phyloP scores from a whole-genome alignment of 108 stramenopile genomes.

The Discostella stelligeroides region DNA sequence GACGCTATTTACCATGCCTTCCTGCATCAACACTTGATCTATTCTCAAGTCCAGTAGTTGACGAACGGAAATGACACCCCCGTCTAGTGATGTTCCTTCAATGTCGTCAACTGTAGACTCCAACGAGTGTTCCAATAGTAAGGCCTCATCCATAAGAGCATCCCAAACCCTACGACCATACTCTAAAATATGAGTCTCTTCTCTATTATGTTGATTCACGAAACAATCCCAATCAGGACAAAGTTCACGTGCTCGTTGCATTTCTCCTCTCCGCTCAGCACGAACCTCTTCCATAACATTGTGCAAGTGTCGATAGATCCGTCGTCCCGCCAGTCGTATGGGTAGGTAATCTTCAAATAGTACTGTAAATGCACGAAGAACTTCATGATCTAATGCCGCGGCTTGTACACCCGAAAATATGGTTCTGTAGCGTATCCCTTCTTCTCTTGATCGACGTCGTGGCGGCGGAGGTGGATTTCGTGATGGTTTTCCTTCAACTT shows the following conservation, averaged over 20 bases:
- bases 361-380: slow-evolving; percentile 77
- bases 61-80: slow-evolving; percentile 37
- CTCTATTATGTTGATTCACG: neutral
- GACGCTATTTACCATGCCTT: slow-evolving; percentile 9
- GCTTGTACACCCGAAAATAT: slow-evolving; percentile 70
- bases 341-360: slow-evolving; percentile 81
- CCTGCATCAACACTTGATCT: slow-evolving; percentile 21
- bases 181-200: slow-evolving; percentile 14
- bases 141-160: slow-evolving; percentile 28
- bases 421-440: slow-evolving; percentile 50
- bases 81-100: slow-evolving; percentile 15
- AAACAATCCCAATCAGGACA: slow-evolving; percentile 29
- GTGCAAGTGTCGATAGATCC: slow-evolving; percentile 55
- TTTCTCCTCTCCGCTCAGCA: slow-evolving; percentile 37
- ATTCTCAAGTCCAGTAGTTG: slow-evolving; percentile 25
- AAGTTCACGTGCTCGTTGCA: slow-evolving; percentile 34
- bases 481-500: neutral
- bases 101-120: neutral
- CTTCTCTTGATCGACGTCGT: slow-evolving; percentile 29
- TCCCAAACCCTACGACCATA: slow-evolving; percentile 35
- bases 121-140: slow-evolving; percentile 26
- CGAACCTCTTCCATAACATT: slow-evolving; percentile 59
- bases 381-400: slow-evolving; percentile 63
- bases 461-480: neutral
- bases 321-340: slow-evolving; percentile 73